These are phyloP conservation scores for Paecilomyces sp. DNA, from an alignment of 2,329 filamentous ascomycete genomes.

Conservation along the genomic window DNA sequence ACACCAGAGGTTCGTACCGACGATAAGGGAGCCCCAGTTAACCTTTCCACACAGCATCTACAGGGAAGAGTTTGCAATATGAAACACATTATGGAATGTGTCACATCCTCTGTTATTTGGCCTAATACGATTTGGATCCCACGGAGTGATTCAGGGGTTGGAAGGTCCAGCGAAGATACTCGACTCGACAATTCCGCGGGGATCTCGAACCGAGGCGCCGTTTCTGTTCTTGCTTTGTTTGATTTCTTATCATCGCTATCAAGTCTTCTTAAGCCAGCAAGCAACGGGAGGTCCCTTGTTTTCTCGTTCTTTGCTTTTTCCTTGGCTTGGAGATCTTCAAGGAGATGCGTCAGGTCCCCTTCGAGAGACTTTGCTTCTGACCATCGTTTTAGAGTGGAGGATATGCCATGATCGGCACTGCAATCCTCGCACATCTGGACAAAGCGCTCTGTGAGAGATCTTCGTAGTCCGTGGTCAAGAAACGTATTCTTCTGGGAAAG, in stretches of 20 bases:
- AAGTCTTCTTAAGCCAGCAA: background rate
- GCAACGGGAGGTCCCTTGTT: background rate
- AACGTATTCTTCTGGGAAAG: conserved; percentile 3
- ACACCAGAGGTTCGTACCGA: background rate
- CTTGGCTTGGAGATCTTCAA: conserved; percentile 2
- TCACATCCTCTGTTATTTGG: conserved; percentile 1
- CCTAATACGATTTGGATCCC: background rate
- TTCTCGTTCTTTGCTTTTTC: background rate
- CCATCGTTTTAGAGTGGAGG: background rate
- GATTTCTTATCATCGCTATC: background rate
- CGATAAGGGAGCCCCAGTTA: background rate
- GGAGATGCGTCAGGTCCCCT: background rate
- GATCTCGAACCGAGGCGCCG: background rate
- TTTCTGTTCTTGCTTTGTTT: background rate
- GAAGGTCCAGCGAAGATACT: background rate
- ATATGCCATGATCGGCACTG: conserved; percentile 4
- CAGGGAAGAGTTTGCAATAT: conserved; percentile 12
- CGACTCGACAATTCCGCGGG: background rate
- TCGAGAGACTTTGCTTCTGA: conserved; percentile 1
- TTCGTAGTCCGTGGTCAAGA: conserved; percentile 1
- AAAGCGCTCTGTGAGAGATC: conserved; percentile 1
- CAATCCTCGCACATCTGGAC: conserved; percentile 6
- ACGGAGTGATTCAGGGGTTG: background rate
- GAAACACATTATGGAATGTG: conserved; percentile 2
- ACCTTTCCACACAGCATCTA: conserved; percentile 8